Base-by-base conservation (phyloP, 176 grass and related monocot genomes). In the Poa annua region DNA sequence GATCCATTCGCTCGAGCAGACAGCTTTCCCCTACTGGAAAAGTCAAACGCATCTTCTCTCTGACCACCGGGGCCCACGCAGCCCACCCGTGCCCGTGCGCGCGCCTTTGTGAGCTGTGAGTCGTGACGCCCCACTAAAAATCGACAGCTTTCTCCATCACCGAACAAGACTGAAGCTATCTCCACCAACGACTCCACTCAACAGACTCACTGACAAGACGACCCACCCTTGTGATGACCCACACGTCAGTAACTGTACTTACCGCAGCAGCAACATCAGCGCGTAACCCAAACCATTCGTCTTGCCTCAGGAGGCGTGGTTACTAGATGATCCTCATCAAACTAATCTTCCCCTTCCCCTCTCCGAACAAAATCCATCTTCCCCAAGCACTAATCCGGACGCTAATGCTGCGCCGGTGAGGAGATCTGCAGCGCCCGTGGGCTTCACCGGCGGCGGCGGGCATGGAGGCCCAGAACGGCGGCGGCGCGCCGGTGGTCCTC, bases 401-500 rank as follows among this genome's bases (percentile, higher is more conserved):
- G 44, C 88, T 57, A 59, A 90, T 90, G 88, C 74, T 1, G 56
- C 12, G 45, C 26, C 29, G 12, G 15, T 11, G 0, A 15, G 11
- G 79, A 21, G 79, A 74, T 90, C 84, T 90, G 79, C 78, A 74
- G 84, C 74, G 26, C 25, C 47, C 19, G 25, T 0, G 63, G 42
- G 63, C 9, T 41, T 57, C 74, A 21, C 44, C 44, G 64, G 53
- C 53, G 17, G 29, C 1, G 22, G 41, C 19, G 24, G 60, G 12
- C 26, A 90, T 86, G 88, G 88, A 16, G 36, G 29, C 17, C 3
- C 74, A 74, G 84, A 79, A 83, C 78, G 35, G 75, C 63, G 71
- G 71, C 4, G 53, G 74, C 74, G 55, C 84, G 79, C 55, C 71
- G 77, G 82, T 94, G 70, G 59, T 90, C 55, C 72, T 94, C 81